phyloP scores from a whole-genome alignment of 2,329 filamentous ascomycete genomes.

The Pseudogymnoascus sp. region DNA sequence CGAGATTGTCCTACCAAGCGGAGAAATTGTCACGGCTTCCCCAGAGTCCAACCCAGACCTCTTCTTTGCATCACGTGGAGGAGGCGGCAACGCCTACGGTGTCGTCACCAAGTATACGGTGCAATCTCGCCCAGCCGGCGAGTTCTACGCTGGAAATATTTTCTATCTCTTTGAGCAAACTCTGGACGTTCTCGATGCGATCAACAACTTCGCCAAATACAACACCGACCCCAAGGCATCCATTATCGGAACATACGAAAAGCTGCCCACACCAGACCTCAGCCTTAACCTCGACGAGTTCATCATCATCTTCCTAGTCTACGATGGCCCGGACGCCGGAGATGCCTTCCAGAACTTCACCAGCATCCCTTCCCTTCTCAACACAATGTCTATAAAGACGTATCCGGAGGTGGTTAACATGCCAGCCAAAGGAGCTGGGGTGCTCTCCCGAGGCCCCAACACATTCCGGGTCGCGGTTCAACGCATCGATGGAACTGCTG shows the following conservation, averaged over 20 bases:
- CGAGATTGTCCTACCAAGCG: constrained; percentile 30
- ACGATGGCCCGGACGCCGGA: constrained; percentile 29
- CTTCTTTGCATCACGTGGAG: constrained; percentile 31
- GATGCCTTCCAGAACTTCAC: constrained; percentile 30
- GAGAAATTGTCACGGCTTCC: constrained; percentile 22
- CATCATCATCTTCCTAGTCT: constrained; percentile 31
- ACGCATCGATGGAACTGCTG: constrained; percentile 19
- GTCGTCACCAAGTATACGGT: constrained; percentile 24
- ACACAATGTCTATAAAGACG: constrained; percentile 26
- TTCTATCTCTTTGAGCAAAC: constrained; percentile 24
- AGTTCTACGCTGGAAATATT: constrained; percentile 27
- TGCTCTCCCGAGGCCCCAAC: constrained; percentile 28
- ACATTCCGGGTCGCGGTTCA: constrained; percentile 31
- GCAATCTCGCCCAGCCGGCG: constrained; percentile 23
- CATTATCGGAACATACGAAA: constrained; percentile 31
- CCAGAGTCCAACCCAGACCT: constrained; percentile 26
- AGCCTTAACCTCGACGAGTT: constrained; percentile 28
- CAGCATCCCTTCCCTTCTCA: constrained; percentile 26
- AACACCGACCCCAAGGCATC: constrained; percentile 31
- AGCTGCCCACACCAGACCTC: constrained; percentile 25
- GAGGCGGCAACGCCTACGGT: constrained; percentile 22
- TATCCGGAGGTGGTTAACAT: constrained; percentile 30
- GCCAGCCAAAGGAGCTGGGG: constrained; percentile 27
- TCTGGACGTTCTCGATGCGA: constrained; percentile 25
- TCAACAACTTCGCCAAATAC: constrained; percentile 27